Conservation (phyloP, 2,329 filamentous ascomycete genomes). For the Ophiostoma perfectum region DNA sequence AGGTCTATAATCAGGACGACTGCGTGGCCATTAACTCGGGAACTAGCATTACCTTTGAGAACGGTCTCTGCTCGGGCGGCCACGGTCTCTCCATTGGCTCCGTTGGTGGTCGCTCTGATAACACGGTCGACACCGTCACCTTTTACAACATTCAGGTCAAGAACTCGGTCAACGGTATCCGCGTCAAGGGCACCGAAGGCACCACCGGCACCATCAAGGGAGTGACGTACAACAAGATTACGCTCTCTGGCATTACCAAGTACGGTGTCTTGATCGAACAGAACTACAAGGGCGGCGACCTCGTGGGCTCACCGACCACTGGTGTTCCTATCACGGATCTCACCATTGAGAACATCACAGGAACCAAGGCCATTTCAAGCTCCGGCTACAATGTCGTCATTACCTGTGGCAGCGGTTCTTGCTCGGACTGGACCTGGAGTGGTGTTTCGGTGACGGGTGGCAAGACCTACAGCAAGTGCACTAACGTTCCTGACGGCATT, state of each 20-base stretch:
- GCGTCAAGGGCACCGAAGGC: constrained; percentile 52
- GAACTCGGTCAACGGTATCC: constrained; percentile 35
- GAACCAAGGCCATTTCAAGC: constrained; percentile 33
- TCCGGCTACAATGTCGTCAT: constrained; percentile 35
- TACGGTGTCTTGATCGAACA: constrained; percentile 56
- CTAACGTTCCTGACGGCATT: constrained; percentile 21
- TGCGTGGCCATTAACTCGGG: constrained; percentile 49
- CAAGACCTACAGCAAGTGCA: constrained; percentile 22
- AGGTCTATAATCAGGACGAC: constrained; percentile 57
- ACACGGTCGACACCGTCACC: constrained; percentile 48
- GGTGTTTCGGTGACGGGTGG: constrained; percentile 38
- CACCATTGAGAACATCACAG: constrained; percentile 42
- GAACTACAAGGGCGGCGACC: constrained; percentile 48
- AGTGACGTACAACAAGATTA: constrained; percentile 51
- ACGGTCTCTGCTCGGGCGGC: constrained; percentile 45
- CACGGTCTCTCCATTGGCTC: constrained; percentile 50
- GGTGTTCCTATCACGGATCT: constrained; percentile 42
- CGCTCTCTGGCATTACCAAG: constrained; percentile 43
- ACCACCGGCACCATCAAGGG: constrained; percentile 47
- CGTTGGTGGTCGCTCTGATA: constrained; percentile 44
- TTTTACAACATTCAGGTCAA: constrained; percentile 33
- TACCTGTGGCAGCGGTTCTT: constrained; percentile 36
- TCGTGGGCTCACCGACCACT: constrained; percentile 33
- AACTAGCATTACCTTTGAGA: constrained; percentile 37
- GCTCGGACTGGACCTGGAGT: constrained; percentile 36